These are phyloP conservation scores for Penicillium sp. DNA, from an alignment of 2,329 filamentous ascomycete species.

Conservation along the genomic window DNA sequence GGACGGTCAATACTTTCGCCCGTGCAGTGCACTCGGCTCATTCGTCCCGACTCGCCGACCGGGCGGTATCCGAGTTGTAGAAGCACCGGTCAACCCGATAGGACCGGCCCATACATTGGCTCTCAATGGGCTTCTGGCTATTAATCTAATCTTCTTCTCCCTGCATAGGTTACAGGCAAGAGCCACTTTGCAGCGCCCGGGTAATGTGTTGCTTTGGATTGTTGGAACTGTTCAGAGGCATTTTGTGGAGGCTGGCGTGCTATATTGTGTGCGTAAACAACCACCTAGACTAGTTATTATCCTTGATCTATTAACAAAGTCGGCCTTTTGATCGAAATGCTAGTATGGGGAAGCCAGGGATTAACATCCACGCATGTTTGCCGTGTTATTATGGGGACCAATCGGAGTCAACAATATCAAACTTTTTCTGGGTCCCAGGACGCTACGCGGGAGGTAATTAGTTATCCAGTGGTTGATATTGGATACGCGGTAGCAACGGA, in stretches of 20 bases:
- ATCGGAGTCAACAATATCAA: too few species aligned
- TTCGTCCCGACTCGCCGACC: slow-evolving; percentile 5
- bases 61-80: slow-evolving; percentile 9
- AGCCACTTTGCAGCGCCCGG: background rate
- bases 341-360: too few species aligned
- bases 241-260: background rate
- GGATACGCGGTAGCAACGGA: too few species aligned
- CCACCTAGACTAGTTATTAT: background rate
- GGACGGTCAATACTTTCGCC: background rate
- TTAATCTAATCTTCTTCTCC: slow-evolving; percentile 14
- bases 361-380: too few species aligned
- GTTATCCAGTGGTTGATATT: too few species aligned
- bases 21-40: background rate
- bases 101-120: slow-evolving; percentile 1
- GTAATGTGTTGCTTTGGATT: background rate
- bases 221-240: background rate
- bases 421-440: too few species aligned
- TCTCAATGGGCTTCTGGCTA: slow-evolving; percentile 6
- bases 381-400: too few species aligned
- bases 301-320: background rate
- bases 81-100: slow-evolving; percentile 10
- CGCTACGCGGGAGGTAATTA: too few species aligned
- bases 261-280: background rate
- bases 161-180: slow-evolving; percentile 12
- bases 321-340: too few species aligned